Conservation (phyloP, 2,329 filamentous ascomycete species). For the Fusarium mundagurra region DNA sequence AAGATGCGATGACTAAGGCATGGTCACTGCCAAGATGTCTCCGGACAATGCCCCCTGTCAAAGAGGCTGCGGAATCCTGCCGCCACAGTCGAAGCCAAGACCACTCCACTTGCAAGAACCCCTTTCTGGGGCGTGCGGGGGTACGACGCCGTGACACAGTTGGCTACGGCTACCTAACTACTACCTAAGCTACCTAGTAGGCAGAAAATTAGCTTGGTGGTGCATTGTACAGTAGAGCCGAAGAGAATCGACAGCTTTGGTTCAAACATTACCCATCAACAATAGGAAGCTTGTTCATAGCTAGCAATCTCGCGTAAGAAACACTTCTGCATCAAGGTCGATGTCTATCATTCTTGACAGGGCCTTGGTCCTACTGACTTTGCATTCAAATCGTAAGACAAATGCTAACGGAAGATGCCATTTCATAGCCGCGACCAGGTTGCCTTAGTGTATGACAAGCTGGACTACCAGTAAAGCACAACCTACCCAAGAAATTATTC, state of each 20-base stretch:
- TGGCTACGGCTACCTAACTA: neutral
- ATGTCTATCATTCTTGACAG: neutral
- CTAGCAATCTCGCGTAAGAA: conserved; percentile 11
- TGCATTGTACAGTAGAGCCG: conserved; percentile 14
- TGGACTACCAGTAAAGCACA: conserved; percentile 23
- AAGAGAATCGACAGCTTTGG: conserved; percentile 36
- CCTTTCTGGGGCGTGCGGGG: conserved; percentile 40
- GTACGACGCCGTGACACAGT: conserved; percentile 29
- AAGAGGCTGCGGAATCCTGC: conserved; percentile 44
- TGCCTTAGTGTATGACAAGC: conserved; percentile 10
- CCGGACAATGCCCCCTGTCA: conserved; percentile 28
- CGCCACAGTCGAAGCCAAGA: conserved; percentile 41
- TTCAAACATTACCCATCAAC: conserved; percentile 25
- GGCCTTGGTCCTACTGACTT: neutral
- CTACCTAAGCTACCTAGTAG: neutral
- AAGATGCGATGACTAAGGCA: neutral
- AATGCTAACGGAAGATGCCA: conserved; percentile 17
- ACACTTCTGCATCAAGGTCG: neutral
- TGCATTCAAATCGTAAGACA: neutral
- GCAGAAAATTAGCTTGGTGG: conserved; percentile 8
- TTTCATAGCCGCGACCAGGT: neutral
- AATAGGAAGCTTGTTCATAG: conserved; percentile 6
- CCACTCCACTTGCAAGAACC: conserved; percentile 27
- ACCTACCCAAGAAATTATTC: neutral
- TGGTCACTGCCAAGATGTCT: neutral